Percentiles rank a stretch among this genome's conserved stretches.
phyloP scores from a whole-genome alignment of 2,329 filamentous ascomycete species.

The Penicillium sp. region DNA sequence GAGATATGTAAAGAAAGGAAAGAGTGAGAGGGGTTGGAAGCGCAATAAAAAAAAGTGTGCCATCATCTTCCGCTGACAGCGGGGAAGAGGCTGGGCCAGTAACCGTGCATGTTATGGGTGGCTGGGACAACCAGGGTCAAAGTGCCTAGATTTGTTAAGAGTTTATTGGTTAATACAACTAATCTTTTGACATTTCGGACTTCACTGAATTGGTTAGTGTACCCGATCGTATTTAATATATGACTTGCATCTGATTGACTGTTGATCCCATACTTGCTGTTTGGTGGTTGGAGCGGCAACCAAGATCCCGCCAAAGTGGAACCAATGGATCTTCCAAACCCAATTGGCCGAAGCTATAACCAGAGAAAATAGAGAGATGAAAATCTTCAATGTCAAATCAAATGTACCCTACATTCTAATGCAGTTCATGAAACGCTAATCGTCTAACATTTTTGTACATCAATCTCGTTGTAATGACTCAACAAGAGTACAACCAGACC shows the following conservation, averaged over 20 bases:
- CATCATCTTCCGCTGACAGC: slow-evolving; percentile 18
- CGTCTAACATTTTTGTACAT: not conserved
- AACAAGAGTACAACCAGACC: not conserved
- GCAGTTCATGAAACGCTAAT: not conserved
- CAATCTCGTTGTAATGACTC: not conserved
- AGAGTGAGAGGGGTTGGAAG: slow-evolving; percentile 3
- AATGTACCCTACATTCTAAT: not conserved
- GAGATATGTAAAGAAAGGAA: slow-evolving; percentile 10
- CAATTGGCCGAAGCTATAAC: not conserved
- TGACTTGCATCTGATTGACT: slow-evolving; percentile 19
- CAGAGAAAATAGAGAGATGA: not conserved
- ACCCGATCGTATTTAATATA: slow-evolving; percentile 11
- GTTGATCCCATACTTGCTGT: slow-evolving; percentile 2
- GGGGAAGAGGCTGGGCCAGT: slow-evolving; percentile 35
- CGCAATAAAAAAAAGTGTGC: slow-evolving; percentile 8
- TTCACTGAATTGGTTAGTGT: slow-evolving; percentile 4
- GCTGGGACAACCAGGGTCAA: slow-evolving; percentile 26
- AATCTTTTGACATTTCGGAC: not conserved
- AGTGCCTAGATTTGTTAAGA: not conserved
- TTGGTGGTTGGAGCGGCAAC: slow-evolving; percentile 14
- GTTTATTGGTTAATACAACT: not conserved
- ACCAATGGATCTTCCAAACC: not conserved
- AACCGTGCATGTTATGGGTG: slow-evolving; percentile 24
- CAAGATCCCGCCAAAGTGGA: not conserved
- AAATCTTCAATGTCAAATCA: not conserved